Evolutionary conservation across 2,329 filamentous ascomycete genomes (phyloP).

Genomic region (Aureobasidium namibiae): DNA sequence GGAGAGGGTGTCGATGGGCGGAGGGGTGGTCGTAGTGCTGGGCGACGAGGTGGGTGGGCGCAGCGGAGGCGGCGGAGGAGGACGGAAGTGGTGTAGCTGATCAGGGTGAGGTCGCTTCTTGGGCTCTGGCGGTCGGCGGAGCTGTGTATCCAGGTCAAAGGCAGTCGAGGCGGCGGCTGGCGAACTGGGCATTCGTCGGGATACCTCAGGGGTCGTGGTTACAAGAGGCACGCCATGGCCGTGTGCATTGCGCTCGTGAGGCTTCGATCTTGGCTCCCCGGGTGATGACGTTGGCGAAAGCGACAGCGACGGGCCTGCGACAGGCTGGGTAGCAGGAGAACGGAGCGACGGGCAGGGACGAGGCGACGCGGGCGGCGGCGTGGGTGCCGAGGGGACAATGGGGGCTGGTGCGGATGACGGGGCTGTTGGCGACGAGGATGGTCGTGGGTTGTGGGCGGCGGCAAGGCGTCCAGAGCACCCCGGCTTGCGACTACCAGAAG

Average conservation of each 20-base stretch:
- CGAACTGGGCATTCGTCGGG: conserved; percentile 1
- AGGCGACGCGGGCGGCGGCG: background rate
- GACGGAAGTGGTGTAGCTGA: conserved; percentile 10
- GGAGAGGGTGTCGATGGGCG: background rate
- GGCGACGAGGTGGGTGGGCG: background rate
- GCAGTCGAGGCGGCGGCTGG: background rate
- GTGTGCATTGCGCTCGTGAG: background rate
- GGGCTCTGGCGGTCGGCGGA: background rate
- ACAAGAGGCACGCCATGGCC: background rate
- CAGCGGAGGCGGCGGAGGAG: background rate
- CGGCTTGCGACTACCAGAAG: background rate
- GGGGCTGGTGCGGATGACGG: background rate
- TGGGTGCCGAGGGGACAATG: background rate
- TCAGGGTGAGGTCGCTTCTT: conserved; percentile 8
- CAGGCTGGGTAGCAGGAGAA: background rate
- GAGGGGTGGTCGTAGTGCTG: background rate
- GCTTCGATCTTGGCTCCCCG: background rate
- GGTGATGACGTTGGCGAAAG: background rate
- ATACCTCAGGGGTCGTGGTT: background rate
- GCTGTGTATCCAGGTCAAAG: background rate
- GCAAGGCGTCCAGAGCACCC: background rate
- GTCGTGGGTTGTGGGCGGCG: background rate
- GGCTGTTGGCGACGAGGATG: background rate
- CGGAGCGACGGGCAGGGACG: background rate
- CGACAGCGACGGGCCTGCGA: background rate